These are phyloP conservation scores for Globisporangium paddicum DNA, from an alignment of 352 stramenopile genomes.

Conservation along the genomic window DNA sequence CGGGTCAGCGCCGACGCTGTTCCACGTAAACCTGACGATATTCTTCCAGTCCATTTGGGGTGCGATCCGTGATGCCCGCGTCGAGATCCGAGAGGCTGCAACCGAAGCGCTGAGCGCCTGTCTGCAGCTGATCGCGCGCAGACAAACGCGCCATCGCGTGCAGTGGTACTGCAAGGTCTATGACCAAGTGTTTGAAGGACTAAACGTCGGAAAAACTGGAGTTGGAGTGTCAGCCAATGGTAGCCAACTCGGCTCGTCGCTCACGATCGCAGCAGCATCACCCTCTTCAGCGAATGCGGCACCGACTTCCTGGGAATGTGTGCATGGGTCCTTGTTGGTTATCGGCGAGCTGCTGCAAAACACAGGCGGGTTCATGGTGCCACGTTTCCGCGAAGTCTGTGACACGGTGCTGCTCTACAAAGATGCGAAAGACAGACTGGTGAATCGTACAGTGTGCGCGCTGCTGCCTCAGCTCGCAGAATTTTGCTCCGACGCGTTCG, in stretches of 20 bases:
- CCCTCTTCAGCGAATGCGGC: constrained; percentile 10
- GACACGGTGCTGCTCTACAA: constrained; percentile 92
- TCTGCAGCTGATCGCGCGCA: constrained; percentile 80
- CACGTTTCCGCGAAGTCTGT: constrained; percentile 95
- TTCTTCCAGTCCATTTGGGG: constrained; percentile 93
- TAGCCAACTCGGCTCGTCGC: constrained; percentile 14
- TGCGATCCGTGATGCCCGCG: constrained; percentile 61
- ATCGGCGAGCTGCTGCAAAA: constrained; percentile 94
- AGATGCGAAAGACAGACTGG: constrained; percentile 80
- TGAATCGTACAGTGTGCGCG: constrained; percentile 76
- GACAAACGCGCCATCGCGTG: constrained; percentile 78
- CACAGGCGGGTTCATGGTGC: constrained; percentile 96
- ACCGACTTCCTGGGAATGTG: constrained; percentile 60
- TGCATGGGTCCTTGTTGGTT: constrained; percentile 95
- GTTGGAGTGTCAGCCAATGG: constrained; percentile 19
- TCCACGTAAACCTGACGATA: constrained; percentile 89
- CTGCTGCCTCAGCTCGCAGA: constrained; percentile 93
- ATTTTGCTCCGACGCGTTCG: constrained; percentile 92
- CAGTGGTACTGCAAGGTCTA: constrained; percentile 93
- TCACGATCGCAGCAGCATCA: constrained; percentile 2
- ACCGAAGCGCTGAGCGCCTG: constrained; percentile 83
- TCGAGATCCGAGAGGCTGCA: constrained; percentile 81
- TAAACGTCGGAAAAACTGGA: constrained; percentile 30
- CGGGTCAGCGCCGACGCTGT: constrained; percentile 81
- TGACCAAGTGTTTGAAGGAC: constrained; percentile 84